Evolutionary conservation across 345 rosid genomes (phyloP).

Genomic region (Gossypium turneri): DNA sequence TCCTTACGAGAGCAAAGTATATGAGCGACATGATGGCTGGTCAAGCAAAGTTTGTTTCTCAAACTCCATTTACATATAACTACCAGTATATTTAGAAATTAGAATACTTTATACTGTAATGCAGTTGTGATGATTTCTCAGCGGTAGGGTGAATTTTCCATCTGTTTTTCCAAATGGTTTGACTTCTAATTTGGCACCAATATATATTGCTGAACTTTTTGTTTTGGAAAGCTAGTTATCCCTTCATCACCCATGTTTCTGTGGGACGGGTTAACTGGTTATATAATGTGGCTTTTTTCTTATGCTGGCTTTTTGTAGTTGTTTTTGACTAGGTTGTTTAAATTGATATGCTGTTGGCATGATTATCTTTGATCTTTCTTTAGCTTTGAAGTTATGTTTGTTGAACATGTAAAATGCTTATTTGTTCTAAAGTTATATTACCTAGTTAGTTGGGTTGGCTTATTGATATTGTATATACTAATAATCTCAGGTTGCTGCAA

Average conservation of each 20-base stretch:
- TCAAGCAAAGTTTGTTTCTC: conserved; percentile 62
- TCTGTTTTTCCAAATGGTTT: background rate
- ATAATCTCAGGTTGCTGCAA: conserved; percentile 41
- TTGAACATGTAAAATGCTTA: conserved; percentile 11
- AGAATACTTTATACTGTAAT: background rate
- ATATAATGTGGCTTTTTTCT: background rate
- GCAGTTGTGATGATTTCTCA: background rate
- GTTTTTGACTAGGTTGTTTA: background rate
- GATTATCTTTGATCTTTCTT: background rate
- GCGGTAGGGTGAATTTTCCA: background rate
- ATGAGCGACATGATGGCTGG: conserved; percentile 49
- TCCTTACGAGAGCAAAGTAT: conserved; percentile 58
- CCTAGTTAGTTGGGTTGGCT: conserved; percentile 1
- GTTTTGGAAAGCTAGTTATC: background rate
- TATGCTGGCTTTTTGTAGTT: background rate
- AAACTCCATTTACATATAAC: conserved; percentile 19
- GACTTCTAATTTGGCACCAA: background rate
- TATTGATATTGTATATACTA: conserved; percentile 3
- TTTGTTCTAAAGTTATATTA: conserved; percentile 4
- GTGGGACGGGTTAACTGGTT: background rate
- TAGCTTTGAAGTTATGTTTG: background rate
- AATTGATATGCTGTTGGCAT: background rate
- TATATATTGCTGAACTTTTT: background rate
- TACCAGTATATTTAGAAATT: conserved; percentile 4
- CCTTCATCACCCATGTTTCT: background rate